These are phyloP conservation scores for Mycena olivaceomarginata DNA, from an alignment of 768 basidiomycete species.

Conservation along the genomic window DNA sequence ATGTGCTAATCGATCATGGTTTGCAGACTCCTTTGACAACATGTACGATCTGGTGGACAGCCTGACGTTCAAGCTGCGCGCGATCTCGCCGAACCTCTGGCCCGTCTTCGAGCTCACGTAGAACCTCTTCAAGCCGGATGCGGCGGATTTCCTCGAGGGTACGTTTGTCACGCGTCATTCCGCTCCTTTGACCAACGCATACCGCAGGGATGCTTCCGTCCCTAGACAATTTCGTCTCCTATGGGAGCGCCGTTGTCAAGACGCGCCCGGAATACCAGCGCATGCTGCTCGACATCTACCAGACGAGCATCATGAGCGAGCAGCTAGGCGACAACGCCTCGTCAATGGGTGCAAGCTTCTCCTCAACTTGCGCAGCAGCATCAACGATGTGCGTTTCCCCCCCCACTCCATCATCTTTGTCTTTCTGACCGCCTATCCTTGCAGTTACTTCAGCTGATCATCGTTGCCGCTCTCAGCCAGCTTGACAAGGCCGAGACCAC, in stretches of 20 bases:
- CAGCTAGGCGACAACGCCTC: constrained; percentile 89
- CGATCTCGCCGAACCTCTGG: constrained; percentile 91
- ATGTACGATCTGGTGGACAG: constrained; percentile 91
- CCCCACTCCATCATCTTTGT: neutral
- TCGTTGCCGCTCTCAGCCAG: constrained; percentile 75
- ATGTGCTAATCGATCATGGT: neutral
- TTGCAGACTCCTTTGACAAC: constrained; percentile 88
- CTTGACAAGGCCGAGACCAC: constrained; percentile 79
- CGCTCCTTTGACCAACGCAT: neutral
- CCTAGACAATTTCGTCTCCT: constrained; percentile 92
- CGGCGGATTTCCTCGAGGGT: constrained; percentile 93
- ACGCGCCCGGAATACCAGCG: constrained; percentile 83
- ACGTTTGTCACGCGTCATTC: constrained; percentile 40
- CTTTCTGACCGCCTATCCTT: neutral
- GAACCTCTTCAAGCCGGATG: constrained; percentile 87
- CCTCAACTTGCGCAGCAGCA: constrained; percentile 84
- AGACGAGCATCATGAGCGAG: constrained; percentile 78
- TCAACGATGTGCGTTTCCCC: constrained; percentile 80
- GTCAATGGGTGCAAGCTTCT: constrained; percentile 91
- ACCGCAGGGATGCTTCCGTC: constrained; percentile 88
- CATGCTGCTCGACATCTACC: constrained; percentile 91
- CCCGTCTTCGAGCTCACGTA: constrained; percentile 90
- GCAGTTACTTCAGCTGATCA: constrained; percentile 80
- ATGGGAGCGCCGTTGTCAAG: constrained; percentile 86
- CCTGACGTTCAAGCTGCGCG: constrained; percentile 87